Base-by-base conservation (phyloP, 179 eudicot species). In the Vitellaria paradoxa region DNA sequence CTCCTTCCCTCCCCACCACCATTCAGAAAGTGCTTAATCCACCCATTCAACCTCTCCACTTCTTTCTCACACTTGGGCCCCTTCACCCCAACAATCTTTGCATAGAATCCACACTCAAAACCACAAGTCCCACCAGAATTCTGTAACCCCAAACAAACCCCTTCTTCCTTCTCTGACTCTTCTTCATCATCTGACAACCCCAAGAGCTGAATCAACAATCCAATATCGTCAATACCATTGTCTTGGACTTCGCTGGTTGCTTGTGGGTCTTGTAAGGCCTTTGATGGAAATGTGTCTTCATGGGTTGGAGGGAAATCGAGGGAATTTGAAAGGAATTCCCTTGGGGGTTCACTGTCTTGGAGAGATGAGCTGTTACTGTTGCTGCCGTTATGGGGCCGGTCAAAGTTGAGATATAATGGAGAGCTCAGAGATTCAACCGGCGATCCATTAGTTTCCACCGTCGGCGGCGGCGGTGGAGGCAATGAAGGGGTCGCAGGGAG, bases 1-100 rank as follows among this genome's bases (percentile, higher is more conserved):
- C 69, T 76, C 74, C 71, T 82, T 72, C 74, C 73, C 52, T 74
- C 76, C 12, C 65, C 80, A 70, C 71, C 78, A 47, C 75, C 79
- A 47, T 73, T 78, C 83, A 82, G 42, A 26, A 86, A 93, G 76
- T 90, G 78, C 74, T 83, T 80, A 83, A 95, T 91, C 99, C 95
- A 95, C 47, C 91, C 86, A 23, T 93, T 87, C 82, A 93, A 83
- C 65, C 97, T 91, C 88, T 87, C 85, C 74, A 79, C 80, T 67
- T 93, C 95, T 79, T 76, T 86, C 78, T 70, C 82, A 83, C 91
- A 88, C 78, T 89, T 93, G 0, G 94, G 93, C 57, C 93, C 97
- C 80, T 90, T 93, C 24, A 91, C 80, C 26, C 91, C 92, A 40
- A 88, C 93, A 86, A 94, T 80, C 81, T 88, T 93, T 40, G 78